Evolutionary conservation across 2,329 filamentous ascomycete genomes (phyloP), one percentile per base, ranked within the genome.

Genomic region (Pestalotiopsis sp.): DNA sequence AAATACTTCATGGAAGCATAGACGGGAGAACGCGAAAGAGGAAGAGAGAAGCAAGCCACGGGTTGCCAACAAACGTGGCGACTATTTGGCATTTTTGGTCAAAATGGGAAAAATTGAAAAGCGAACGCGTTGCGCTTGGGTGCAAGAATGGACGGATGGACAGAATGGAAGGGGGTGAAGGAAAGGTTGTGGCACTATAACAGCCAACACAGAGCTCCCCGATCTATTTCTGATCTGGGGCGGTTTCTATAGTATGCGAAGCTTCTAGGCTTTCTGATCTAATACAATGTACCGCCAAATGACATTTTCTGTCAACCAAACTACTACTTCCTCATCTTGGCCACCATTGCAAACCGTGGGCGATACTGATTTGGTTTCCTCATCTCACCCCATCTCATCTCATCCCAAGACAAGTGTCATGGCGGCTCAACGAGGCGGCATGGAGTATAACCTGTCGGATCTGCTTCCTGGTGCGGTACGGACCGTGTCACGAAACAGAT

Each of bases 211-310:
- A 36, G 5, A 27, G 25, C 38, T 20, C 59, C 31, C 31, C 25
- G 13, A 9, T 36, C 17, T 17, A 62, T 20, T 20, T n/a, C 59
- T 39, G 11, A 27, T 27, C 7, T 59, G 57, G 59, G 36, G 31
- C 17, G 12, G 13, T 62, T 36, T 36, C n/a, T 62, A 36, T 62
- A 62, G 59, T 52, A 27, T 62, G 31, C 52, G 64, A 66, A 41
- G 64, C 64, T 66, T 57, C 49, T 57, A 57, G 52, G 64, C 41
- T 57, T 66, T 45, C 31, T 49, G 31, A 66, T 49, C 39, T 63
- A 17, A 52, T n/a, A n/a, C 45, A n/a, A 52, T 52, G 45, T 52
- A 52, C 45, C 20, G 45, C 45, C 45, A 52, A 52, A 52, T n/a
- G 7, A 52, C 45, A n/a, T 12, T 27, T 20, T 23, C n/a, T 61